Evolutionary conservation across 1,284 basidiomycete genomes (phyloP).

Genomic region (Flammula alnicola): DNA sequence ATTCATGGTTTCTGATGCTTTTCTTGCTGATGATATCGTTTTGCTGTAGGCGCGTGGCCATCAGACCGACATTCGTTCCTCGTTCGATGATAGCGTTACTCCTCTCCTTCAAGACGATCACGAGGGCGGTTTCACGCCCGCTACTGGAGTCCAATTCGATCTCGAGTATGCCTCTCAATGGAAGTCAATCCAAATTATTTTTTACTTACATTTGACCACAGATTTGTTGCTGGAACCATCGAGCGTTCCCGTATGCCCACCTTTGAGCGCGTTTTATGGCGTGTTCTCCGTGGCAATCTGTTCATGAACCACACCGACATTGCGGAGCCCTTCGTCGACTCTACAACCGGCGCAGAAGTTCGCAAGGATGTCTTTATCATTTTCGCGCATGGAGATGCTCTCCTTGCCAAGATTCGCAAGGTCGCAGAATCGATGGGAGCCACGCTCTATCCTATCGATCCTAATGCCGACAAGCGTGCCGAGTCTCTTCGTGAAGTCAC

Average conservation of each 20-base stretch:
- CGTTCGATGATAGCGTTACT: constrained; percentile 92
- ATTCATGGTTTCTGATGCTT: background rate
- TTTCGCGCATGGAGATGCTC: constrained; percentile 94
- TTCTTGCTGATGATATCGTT: constrained; percentile 16
- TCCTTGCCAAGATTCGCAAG: constrained; percentile 97
- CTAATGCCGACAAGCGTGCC: constrained; percentile 90
- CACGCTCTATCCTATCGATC: constrained; percentile 95
- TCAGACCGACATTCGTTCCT: constrained; percentile 80
- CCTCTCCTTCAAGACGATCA: constrained; percentile 91
- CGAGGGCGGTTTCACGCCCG: constrained; percentile 64
- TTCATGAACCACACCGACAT: constrained; percentile 99
- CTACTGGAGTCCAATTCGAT: constrained; percentile 71
- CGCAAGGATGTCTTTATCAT: constrained; percentile 99
- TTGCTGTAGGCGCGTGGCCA: constrained; percentile 74
- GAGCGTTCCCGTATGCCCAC: constrained; percentile 92
- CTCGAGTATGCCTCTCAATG: constrained; percentile 66
- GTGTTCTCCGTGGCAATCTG: constrained; percentile 95
- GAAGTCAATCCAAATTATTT: constrained; percentile 3
- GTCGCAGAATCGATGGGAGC: constrained; percentile 99
- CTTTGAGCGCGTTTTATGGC: constrained; percentile 98
- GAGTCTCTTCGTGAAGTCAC: constrained; percentile 91
- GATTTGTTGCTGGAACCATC: constrained; percentile 96
- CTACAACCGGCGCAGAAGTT: constrained; percentile 79
- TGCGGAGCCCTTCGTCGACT: constrained; percentile 89
- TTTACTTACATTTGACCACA: constrained; percentile 32